These are phyloP conservation scores for Colletotrichum sidae DNA, from an alignment of 2,329 filamentous ascomycete genomes.

Conservation along the genomic window DNA sequence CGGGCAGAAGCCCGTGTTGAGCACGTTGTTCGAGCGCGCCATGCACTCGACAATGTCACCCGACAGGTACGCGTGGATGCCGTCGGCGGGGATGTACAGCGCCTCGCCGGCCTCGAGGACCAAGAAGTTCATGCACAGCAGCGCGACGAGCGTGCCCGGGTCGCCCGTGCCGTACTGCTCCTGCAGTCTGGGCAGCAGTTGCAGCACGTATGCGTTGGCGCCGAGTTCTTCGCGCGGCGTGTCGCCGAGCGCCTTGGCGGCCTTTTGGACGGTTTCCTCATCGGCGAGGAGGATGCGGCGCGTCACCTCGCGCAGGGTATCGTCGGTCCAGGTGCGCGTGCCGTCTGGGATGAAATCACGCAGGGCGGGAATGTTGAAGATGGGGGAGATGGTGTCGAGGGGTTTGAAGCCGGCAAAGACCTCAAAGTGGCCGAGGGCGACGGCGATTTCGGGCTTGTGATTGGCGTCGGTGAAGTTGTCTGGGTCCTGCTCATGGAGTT, in stretches of 20 bases:
- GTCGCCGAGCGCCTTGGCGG: conserved; percentile 63
- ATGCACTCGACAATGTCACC: conserved; percentile 85
- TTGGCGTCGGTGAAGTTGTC: conserved; percentile 77
- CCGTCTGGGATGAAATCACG: conserved; percentile 62
- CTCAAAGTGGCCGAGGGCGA: conserved; percentile 78
- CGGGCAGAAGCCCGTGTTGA: conserved; percentile 81
- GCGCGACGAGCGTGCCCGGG: conserved; percentile 75
- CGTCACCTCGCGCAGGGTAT: conserved; percentile 67
- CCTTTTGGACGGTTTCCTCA: conserved; percentile 62
- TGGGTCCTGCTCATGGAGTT: conserved; percentile 73
- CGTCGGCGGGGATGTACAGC: conserved; percentile 78
- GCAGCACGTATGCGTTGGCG: conserved; percentile 67
- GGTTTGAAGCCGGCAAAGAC: conserved; percentile 82
- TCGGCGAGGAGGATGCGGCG: conserved; percentile 65
- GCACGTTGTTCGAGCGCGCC: conserved; percentile 79
- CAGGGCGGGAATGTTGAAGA: conserved; percentile 69
- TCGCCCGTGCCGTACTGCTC: conserved; percentile 73
- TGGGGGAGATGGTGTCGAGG: conserved; percentile 65
- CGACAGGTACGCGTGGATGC: conserved; percentile 78
- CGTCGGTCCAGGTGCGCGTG: conserved; percentile 63
- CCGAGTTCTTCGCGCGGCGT: conserved; percentile 61
- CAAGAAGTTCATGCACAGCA: conserved; percentile 81
- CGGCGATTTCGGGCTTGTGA: conserved; percentile 84
- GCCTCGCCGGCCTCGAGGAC: conserved; percentile 73
- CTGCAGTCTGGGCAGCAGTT: conserved; percentile 73